Percentiles rank a stretch among this genome's conserved stretches.
Evolutionary conservation across 768 basidiomycete genomes (phyloP).

Genomic region (Tricholoma sp.): DNA sequence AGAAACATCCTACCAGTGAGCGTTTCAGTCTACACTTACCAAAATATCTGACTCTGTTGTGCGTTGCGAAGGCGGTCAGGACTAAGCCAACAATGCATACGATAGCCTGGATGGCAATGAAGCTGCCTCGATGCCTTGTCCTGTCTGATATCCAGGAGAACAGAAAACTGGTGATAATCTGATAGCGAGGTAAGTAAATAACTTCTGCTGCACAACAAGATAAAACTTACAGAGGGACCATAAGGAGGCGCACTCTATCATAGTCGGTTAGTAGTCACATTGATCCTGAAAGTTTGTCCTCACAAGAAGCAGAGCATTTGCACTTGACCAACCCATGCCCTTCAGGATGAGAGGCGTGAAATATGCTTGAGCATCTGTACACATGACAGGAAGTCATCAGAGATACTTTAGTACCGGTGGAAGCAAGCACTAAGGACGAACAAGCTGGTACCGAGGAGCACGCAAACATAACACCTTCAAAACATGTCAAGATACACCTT

Average conservation of each 20-base stretch:
- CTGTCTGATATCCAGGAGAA: slow-evolving; percentile 45
- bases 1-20: neutral
- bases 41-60: slow-evolving; percentile 36
- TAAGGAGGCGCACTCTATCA: slow-evolving; percentile 41
- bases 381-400: neutral
- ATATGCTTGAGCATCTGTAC: slow-evolving; percentile 35
- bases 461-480: slow-evolving; percentile 37
- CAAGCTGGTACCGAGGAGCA: slow-evolving; percentile 41
- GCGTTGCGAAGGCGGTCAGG: slow-evolving; percentile 32
- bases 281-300: slow-evolving; percentile 6
- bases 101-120: slow-evolving; percentile 32
- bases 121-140: slow-evolving; percentile 35
- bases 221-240: slow-evolving; percentile 33
- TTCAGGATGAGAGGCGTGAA: slow-evolving; percentile 43
- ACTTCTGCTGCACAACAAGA: neutral
- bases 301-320: slow-evolving; percentile 37
- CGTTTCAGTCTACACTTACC: slow-evolving; percentile 20
- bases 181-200: neutral
- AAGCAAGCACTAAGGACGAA: slow-evolving; percentile 11
- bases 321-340: slow-evolving; percentile 38
- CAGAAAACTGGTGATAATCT: slow-evolving; percentile 35
- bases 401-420: neutral
- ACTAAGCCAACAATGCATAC: slow-evolving; percentile 35
- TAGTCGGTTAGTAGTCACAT: neutral
- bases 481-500: neutral